Base-by-base conservation (phyloP, 805 yeast genomes). In the Ogataea degrootiae region DNA sequence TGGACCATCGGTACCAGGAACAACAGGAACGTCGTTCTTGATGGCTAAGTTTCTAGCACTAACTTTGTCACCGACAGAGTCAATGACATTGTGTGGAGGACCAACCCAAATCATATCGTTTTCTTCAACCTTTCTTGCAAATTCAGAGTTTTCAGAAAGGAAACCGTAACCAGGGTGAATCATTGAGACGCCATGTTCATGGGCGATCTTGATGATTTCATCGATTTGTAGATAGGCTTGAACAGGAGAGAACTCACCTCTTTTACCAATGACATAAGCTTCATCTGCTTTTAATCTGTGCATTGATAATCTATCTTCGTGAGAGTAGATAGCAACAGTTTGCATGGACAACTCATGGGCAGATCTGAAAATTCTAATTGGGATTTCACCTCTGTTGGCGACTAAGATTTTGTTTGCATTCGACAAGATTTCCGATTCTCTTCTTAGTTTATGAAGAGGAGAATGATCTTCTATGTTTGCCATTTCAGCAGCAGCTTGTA, bases 1-100 rank as follows among this genome's bases (percentile, higher is more conserved):
- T 53, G 99, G 98, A 37, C 98, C 99, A 7, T 95, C 96, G 14
- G 98, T 91, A 65, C 99, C 99, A 6, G 99, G 99, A 23, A 92
- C 97, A 36, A 84, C 85, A 14, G 99, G 98, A 17, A 92, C 99
- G 48, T 81, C 67, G 60, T 88, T 88, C 55, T 75, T 74, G 43
- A 76, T 78, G 45, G 99, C 99, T 60, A 92, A 76, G 57, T 74
- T 79, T 74, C 99, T 82, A 41, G 99, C 99, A 55, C 89, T 79
- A 39, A 94, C 98, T 74, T 92, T 92, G 72, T 92, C 99, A 67
- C 99, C 99, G 31, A 92, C 97, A 16, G 94, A 72, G 59, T 92
- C 97, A 59, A 92, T 92, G 51, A 95, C 94, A 46, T 74, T 73
- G 60, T 85, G 80, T 19, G 90, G 79, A 29, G 99, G 99, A 23